A percentile compares a stretch with the other conserved stretches of the same genome.
Conservation (phyloP, 441 rosid genomes). For the Erysimum pusillum region DNA sequence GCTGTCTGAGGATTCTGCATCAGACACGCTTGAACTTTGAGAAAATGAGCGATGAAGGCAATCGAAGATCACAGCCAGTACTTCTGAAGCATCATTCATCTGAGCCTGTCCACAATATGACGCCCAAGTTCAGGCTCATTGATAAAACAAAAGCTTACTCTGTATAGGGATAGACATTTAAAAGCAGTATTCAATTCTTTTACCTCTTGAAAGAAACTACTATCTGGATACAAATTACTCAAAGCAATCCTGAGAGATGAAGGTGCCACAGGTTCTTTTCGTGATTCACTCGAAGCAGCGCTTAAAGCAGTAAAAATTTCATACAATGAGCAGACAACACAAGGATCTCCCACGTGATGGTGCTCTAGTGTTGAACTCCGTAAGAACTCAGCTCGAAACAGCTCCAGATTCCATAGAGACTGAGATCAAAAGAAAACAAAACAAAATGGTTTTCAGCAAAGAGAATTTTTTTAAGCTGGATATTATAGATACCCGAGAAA, state of each 20-base stretch:
- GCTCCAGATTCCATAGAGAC: conserved; percentile 95
- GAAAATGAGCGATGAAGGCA: conserved; percentile 94
- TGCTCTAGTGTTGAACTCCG: conserved; percentile 76
- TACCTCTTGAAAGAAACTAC: conserved; percentile 96
- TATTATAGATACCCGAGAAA: conserved; percentile 20
- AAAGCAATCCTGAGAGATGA: conserved; percentile 85
- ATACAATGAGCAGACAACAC: conserved; percentile 87
- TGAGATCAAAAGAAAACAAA: conserved; percentile 47
- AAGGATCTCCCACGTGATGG: conserved; percentile 91
- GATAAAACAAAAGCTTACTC: conserved; percentile 6
- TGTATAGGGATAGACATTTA: conserved; percentile 25
- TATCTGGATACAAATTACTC: conserved; percentile 91
- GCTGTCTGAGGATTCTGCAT: conserved; percentile 72
- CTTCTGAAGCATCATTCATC: conserved; percentile 99
- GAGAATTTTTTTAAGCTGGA: conserved; percentile 12
- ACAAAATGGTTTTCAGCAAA: conserved; percentile 29
- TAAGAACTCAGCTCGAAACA: conserved; percentile 82
- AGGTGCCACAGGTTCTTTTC: conserved; percentile 84
- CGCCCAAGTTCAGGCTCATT: conserved; percentile 25
- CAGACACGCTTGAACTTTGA: conserved; percentile 62
- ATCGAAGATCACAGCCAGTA: conserved; percentile 82
- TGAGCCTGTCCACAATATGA: conserved; percentile 72
- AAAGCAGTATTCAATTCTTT: conserved; percentile 39
- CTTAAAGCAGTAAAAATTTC: conserved; percentile 81
- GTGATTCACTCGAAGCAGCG: conserved; percentile 59